Base-by-base conservation (phyloP, 768 basidiomycete genomes). In the Hericium coralloides region DNA sequence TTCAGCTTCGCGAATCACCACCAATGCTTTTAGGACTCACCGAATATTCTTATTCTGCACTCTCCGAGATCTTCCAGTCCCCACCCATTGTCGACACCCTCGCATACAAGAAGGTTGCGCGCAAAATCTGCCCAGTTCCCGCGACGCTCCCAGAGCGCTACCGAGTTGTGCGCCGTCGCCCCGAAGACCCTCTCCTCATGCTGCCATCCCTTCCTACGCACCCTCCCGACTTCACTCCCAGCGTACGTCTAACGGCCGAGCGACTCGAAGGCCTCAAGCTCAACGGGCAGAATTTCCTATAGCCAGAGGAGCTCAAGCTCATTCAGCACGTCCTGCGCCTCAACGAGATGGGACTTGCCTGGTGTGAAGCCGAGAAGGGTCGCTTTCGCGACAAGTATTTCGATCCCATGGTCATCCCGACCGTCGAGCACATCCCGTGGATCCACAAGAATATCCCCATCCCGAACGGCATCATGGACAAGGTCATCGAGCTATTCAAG, bases 301-400 rank as follows among this genome's bases (percentile, higher is more conserved):
- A 54, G 63, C 61, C 64, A 0, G 69, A 70, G 20, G 74, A 76
- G 48, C 56, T 59, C 4, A 64, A 63, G 8, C 56, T 76, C 2
- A 23, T 70, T 0, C 66, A 73, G 31, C 63, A 73, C n/a, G 49
- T 74, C 2, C 62, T 77, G 55, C 60, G 53, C 18, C 20, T 55
- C 15, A 68, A 74, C 3, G 61, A 76, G 25, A 9, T 59, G 0
- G 73, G 58, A 0, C 72, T 79, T 37, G 73, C 76, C 0, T 79
- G 73, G 74, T 57, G 69, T 2, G 70, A 77, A 9, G 8, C 41
- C 0, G 72, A 79, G 52, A 64, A 67, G 12, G 74, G 78, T 0
- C 43, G 48, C 0, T 75, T 76, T 53, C 26, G 58, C 52, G 55
- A 61, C 5, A 59, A 68, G 14, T 69, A 64, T 66, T 63, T 74